Evolutionary conservation across 192 early-diverging fungal species (phyloP).

Genomic region (Diversispora epigaea): DNA sequence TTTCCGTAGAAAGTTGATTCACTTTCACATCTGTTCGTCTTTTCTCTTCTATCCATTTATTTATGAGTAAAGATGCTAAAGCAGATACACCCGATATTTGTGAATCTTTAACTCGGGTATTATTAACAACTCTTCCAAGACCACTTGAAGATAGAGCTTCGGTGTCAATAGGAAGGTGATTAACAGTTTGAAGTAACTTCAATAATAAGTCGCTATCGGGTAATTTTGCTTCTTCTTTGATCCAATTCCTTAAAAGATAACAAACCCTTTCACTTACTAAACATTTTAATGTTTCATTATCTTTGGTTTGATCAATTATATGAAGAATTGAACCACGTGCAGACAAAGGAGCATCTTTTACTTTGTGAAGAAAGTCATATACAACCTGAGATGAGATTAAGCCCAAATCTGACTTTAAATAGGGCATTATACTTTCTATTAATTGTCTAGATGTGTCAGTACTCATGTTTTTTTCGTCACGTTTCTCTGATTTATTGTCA

Average conservation of each 20-base stretch:
- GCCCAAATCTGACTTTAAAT: slow-evolving; percentile 2
- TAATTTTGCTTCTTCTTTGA: slow-evolving; percentile 8
- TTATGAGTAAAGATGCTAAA: background rate
- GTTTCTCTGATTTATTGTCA: background rate
- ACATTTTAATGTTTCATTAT: background rate
- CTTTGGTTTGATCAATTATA: slow-evolving; percentile 11
- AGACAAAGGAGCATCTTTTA: slow-evolving; percentile 10
- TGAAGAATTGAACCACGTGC: background rate
- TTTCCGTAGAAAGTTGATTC: background rate
- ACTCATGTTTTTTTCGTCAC: background rate
- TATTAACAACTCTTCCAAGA: slow-evolving; percentile 5
- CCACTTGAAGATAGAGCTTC: background rate
- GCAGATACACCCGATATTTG: background rate
- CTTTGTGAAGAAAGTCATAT: slow-evolving; percentile 15
- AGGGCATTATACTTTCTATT: slow-evolving; percentile 14
- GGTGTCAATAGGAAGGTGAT: background rate
- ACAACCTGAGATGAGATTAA: slow-evolving; percentile 4
- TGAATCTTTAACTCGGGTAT: slow-evolving; percentile 4
- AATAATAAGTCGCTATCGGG: background rate
- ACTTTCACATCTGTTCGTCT: background rate
- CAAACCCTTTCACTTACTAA: slow-evolving; percentile 6
- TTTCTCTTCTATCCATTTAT: slow-evolving; percentile 13
- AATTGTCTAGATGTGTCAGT: slow-evolving; percentile 5
- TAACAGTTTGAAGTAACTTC: background rate
- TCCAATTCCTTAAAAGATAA: slow-evolving; percentile 20